Conservation (phyloP, 1,284 basidiomycete species). For the Cryptococcus wingfieldii region DNA sequence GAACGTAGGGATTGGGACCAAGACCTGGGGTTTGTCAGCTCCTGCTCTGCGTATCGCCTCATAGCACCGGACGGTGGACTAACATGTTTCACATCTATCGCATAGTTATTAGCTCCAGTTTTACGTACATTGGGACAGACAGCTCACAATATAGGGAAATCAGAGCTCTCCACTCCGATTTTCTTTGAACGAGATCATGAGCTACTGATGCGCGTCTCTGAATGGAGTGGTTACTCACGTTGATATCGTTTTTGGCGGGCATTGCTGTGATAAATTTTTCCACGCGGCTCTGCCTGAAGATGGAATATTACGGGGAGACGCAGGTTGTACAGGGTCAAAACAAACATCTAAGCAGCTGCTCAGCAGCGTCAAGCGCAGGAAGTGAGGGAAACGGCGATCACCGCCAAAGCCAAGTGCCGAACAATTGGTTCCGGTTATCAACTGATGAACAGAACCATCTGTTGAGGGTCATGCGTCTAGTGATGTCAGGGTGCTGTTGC, state of each 20-base stretch:
- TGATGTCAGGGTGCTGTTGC: too few species aligned
- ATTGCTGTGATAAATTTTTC: conserved; percentile 2
- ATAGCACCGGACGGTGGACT: conserved; percentile 31
- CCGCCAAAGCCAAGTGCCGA: too few species aligned
- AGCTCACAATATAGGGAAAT: conserved; percentile 48
- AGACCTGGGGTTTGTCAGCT: conserved; percentile 57
- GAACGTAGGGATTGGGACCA: conserved; percentile 79
- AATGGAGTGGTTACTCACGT: conserved; percentile 29
- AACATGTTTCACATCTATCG: conserved; percentile 76
- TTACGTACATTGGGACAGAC: not conserved
- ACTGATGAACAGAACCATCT: too few species aligned
- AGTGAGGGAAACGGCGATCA: too few species aligned
- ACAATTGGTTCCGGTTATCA: too few species aligned
- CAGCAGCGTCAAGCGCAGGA: too few species aligned
- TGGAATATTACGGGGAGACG: too few species aligned
- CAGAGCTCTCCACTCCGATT: conserved; percentile 48
- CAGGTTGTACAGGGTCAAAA: too few species aligned
- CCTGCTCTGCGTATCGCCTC: not conserved
- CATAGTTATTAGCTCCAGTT: conserved; percentile 58
- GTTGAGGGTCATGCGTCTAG: too few species aligned
- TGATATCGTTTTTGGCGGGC: conserved; percentile 49
- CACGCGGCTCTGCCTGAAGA: too few species aligned
- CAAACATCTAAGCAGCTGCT: too few species aligned
- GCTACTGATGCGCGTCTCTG: not conserved
- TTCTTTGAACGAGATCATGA: conserved; percentile 26